Evolutionary conservation across 495 filamentous ascomycete genomes (phyloP).

Genomic region (Lepidopterella palustris): DNA sequence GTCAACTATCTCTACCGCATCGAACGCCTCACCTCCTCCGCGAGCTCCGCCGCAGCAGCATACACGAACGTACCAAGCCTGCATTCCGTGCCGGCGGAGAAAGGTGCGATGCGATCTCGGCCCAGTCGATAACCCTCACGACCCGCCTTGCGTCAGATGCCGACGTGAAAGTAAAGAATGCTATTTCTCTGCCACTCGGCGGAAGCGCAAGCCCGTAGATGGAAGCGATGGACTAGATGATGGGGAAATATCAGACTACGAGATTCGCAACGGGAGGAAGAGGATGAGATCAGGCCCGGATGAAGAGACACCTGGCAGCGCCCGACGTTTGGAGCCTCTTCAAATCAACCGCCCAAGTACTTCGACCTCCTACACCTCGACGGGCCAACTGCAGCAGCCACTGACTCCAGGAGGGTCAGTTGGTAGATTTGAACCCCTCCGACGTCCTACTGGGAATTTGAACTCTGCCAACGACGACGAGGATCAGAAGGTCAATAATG

Average conservation of each 20-base stretch:
- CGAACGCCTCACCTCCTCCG: conserved; percentile 23
- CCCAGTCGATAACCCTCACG: conserved; percentile 88
- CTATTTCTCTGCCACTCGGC: conserved; percentile 90
- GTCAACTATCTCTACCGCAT: conserved; percentile 19
- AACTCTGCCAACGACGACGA: conserved; percentile 32
- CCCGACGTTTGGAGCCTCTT: conserved; percentile 17
- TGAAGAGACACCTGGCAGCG: conserved; percentile 1
- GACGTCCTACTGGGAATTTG: conserved; percentile 34
- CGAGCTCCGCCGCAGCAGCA: conserved; percentile 6
- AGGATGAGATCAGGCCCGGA: conserved; percentile 24
- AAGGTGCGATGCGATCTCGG: conserved; percentile 94
- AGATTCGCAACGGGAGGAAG: conserved; percentile 38
- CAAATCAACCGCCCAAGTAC: conserved; percentile 2
- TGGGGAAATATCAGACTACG: conserved; percentile 31
- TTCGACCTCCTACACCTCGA: conserved; percentile 34
- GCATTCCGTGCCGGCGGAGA: conserved; percentile 82
- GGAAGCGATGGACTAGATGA: conserved; percentile 44
- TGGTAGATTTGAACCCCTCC: conserved; percentile 52
- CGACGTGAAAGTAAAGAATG: conserved; percentile 90
- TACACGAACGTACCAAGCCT: conserved; percentile 38
- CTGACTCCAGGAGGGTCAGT: conserved; percentile 58
- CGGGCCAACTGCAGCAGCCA: conserved; percentile 41
- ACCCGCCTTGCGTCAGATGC: conserved; percentile 91
- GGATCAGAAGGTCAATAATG: conserved; percentile 47
- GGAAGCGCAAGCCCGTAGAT: conserved; percentile 76